Evolutionary conservation across 1,284 basidiomycete species (phyloP).

Genomic region (Veloboletus limbatus): DNA sequence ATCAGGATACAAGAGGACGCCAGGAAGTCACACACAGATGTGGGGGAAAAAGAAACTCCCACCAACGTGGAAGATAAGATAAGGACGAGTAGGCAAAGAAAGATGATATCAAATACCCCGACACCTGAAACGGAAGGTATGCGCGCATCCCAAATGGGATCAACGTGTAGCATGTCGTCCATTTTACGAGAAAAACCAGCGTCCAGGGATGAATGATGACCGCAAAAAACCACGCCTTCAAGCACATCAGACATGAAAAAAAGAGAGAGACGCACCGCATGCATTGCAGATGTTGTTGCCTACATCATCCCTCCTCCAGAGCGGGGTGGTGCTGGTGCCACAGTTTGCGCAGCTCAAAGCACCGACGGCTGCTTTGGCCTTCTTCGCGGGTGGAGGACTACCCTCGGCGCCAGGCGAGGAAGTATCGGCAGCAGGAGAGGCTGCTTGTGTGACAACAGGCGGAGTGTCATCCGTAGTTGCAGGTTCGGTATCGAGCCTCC

Average conservation of each 20-base stretch:
- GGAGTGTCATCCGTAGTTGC: conserved; percentile 21
- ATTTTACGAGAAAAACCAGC: conserved; percentile 21
- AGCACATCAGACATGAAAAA: conserved; percentile 30
- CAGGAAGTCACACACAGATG: background rate
- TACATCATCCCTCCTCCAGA: conserved; percentile 92
- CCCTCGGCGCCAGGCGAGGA: conserved; percentile 34
- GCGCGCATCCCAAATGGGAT: conserved; percentile 21
- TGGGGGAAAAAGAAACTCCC: conserved; percentile 11
- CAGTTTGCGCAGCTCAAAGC: conserved; percentile 89
- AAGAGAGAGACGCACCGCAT: conserved; percentile 68
- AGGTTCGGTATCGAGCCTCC: conserved; percentile 38
- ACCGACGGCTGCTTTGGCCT: conserved; percentile 55
- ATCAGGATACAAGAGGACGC: conserved; percentile 4
- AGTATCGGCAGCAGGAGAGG: conserved; percentile 25
- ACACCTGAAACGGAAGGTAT: conserved; percentile 18
- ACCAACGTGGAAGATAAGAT: conserved; percentile 24
- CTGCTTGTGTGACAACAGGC: conserved; percentile 13
- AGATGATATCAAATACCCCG: conserved; percentile 14
- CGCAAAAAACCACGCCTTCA: conserved; percentile 24
- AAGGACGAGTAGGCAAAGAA: conserved; percentile 9
- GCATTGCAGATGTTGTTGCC: conserved; percentile 93
- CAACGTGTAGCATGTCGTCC: conserved; percentile 23
- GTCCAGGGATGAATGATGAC: conserved; percentile 18
- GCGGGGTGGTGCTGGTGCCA: conserved; percentile 89
- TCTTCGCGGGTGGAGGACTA: conserved; percentile 29